Base-by-base conservation (phyloP, 345 rosid genomes). In the Gossypium arboreum region DNA sequence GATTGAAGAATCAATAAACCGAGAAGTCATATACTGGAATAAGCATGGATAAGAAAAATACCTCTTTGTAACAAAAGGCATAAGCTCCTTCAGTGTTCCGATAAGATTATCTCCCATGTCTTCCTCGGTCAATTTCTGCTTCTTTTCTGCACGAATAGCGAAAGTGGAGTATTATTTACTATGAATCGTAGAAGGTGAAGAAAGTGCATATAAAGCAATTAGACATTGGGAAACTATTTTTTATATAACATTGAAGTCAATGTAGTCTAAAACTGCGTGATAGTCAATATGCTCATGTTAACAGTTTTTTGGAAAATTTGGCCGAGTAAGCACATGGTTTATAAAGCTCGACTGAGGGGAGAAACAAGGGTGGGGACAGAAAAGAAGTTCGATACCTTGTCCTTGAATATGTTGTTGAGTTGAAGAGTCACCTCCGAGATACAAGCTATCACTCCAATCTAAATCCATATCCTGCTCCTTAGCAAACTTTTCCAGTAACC, bases 61-160 rank as follows among this genome's bases (percentile, higher is more conserved):
- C 96, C 94, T 88, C 73, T 78, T 79, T 2, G 87, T 73, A 68
- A 89, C 70, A 45, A 81, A 25, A 89, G 91, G 91, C 60, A 86
- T 43, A 29, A 81, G 68, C 79, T 82, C 84, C 78, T 86, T 74
- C 13, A 85, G 79, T 56, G 56, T 75, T 57, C 75, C 75, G 22
- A 83, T 59, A 47, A 52, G 73, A 0, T 84, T 54, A 73, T 76
- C 79, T 57, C 69, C 71, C 8, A 61, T 51, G 61, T 83, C 79
- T 62, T 78, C 68, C 59, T 79, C 64, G 7, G 73, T 55, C 60
- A 68, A 77, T 67, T 66, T 52, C 57, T 55, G 73, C 63, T 73
- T 81, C 78, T 63, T 67, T 70, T 71, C 81, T 78, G 87, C 78
- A 73, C 48, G 64, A 65, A 71, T 73, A 72, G 56, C 55, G 27